Conservation (phyloP, 1,139 yeast genomes). For the Suhomyces taliae region DNA sequence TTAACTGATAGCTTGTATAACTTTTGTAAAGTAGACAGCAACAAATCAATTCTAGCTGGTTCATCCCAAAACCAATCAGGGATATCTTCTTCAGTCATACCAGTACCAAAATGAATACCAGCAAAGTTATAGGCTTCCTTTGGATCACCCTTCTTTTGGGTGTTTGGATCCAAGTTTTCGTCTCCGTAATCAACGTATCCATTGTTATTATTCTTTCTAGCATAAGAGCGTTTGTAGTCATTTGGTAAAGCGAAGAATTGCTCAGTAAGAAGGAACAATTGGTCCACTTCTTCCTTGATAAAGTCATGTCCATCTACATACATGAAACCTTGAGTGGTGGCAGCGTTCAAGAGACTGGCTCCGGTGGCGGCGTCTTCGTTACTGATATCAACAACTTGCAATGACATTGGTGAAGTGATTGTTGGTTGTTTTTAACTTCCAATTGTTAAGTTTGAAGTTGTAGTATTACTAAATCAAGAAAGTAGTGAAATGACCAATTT, state of each 20-base stretch:
- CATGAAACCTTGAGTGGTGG: conserved; percentile 67
- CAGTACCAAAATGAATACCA: conserved; percentile 39
- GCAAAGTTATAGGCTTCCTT: conserved; percentile 58
- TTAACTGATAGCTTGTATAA: conserved; percentile 44
- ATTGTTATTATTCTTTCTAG: conserved; percentile 53
- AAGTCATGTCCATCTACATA: conserved; percentile 74
- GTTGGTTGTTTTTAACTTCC: no score
- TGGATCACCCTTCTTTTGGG: conserved; percentile 56
- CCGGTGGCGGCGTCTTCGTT: conserved; percentile 44
- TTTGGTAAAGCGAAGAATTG: conserved; percentile 54
- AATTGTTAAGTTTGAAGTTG: neutral
- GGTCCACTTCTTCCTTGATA: conserved; percentile 55
- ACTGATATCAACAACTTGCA: conserved; percentile 59
- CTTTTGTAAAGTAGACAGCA: conserved; percentile 35
- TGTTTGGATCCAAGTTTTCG: conserved; percentile 58
- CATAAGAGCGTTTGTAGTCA: conserved; percentile 46
- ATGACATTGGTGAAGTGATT: conserved; percentile 25
- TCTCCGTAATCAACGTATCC: conserved; percentile 65
- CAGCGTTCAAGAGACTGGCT: conserved; percentile 58
- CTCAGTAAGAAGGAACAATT: conserved; percentile 53
- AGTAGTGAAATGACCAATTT: no score
- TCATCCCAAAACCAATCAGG: conserved; percentile 47
- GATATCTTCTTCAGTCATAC: conserved; percentile 31
- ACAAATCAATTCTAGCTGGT: conserved; percentile 29
- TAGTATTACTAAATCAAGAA: neutral